Evolutionary conservation across 768 basidiomycete species (phyloP), one percentile per base, ranked within the genome.

Genomic region (Lyophyllum decastes): DNA sequence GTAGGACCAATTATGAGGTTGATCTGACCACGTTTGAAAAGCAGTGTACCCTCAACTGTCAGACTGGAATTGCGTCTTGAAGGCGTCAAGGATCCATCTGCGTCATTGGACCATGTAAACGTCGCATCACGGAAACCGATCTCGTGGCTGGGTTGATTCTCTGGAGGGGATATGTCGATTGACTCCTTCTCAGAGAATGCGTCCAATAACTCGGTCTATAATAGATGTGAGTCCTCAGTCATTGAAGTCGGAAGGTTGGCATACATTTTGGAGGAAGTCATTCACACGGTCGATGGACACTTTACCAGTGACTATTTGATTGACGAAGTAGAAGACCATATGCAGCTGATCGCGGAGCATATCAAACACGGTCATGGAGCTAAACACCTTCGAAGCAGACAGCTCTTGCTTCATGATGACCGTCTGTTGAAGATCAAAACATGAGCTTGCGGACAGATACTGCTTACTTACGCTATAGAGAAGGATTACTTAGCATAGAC

Each of bases 1-100:
- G 85, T 86, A 9, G 84, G 81, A 0, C 87, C 86, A 38, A 87
- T 71, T 10, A 88, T 78, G 49, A 86, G 71, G 59, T 88, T 88
- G 51, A 86, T 77, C 56, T 72, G 63, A 16, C 80, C 79, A 10
- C 68, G 76, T 60, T 77, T 77, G 76, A 89, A 89, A 5, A 76
- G 46, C 1, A 89, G 58, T 44, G 86, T 81, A n/a, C 75, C 83
- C 0, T 80, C 73, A 45, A 87, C 74, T 10, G 70, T 71, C 9
- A 89, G 76, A 17, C 68, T 67, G 68, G 85, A 88, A 43, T 68
- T 76, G 25, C 83, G 75, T 34, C 74, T 69, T 9, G 75, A 76
- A 2, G 79, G 77, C 1, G 81, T 81, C 25, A 70, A n/a, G 2
- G 65, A 58, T 47, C 72, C 71, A 27, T 64, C 59, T 9, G 52